Conservation (phyloP, 768 basidiomycete genomes). For the Leucogyrophana mollusca region DNA sequence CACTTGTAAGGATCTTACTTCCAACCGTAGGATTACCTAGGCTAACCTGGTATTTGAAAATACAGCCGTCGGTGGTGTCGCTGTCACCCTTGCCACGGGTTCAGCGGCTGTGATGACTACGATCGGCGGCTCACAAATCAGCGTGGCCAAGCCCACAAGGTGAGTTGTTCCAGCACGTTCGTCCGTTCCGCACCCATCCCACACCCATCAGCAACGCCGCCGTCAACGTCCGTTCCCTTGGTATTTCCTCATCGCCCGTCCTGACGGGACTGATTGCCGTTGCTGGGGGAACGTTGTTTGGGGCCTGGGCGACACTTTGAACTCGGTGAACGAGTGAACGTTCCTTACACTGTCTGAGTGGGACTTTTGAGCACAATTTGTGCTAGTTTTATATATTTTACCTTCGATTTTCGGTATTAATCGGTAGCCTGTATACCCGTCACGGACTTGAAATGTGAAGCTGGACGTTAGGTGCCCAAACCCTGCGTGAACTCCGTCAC, state of each 20-base stretch:
- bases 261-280: slow-evolving; percentile 27
- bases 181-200: neutral
- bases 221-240: slow-evolving; percentile 11
- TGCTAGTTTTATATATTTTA: neutral
- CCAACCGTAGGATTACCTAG: neutral
- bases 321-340: neutral
- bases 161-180: neutral
- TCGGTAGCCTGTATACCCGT: neutral
- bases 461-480: neutral
- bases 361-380: too few relatives aligned
- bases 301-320: slow-evolving; percentile 40
- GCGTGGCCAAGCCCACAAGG: slow-evolving; percentile 27
- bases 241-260: slow-evolving; percentile 20
- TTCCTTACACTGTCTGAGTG: too few relatives aligned
- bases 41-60: neutral
- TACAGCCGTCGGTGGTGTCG: slow-evolving; percentile 57
- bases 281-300: slow-evolving; percentile 31
- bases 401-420: neutral
- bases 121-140: slow-evolving; percentile 53
- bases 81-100: slow-evolving; percentile 54
- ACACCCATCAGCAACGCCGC: slow-evolving; percentile 16
- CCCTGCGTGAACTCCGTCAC: too few relatives aligned
- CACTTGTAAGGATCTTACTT: slow-evolving; percentile 21
- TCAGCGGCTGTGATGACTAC: slow-evolving; percentile 43
- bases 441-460: neutral